Evolutionary conservation across 805 yeast species (phyloP).

Genomic region (Barnettozyma populi): DNA sequence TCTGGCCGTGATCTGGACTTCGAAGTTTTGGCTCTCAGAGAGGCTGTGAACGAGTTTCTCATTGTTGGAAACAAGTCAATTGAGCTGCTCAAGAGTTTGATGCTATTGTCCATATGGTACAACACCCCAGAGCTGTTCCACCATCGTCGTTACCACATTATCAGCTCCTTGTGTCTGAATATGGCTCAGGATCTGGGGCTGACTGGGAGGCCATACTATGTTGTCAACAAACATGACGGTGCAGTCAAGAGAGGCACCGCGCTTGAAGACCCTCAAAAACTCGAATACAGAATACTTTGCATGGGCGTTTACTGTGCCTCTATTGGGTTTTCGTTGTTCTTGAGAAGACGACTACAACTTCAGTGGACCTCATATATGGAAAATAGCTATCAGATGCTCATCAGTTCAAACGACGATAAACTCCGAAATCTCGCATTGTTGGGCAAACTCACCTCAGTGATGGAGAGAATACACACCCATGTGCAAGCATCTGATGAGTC

Average conservation of each 20-base stretch:
- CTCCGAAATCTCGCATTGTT: conserved; percentile 47
- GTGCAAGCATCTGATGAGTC: conserved; percentile 14
- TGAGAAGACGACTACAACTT: conserved; percentile 56
- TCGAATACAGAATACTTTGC: conserved; percentile 47
- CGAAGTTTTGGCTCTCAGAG: conserved; percentile 47
- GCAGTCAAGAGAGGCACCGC: conserved; percentile 35
- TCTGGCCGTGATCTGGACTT: conserved; percentile 40
- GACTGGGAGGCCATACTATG: conserved; percentile 44
- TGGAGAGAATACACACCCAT: conserved; percentile 46
- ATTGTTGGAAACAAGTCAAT: conserved; percentile 65
- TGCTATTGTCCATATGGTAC: conserved; percentile 71
- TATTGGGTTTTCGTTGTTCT: conserved; percentile 57
- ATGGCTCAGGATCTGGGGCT: conserved; percentile 76
- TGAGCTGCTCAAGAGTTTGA: conserved; percentile 58
- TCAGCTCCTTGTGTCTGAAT: conserved; percentile 58
- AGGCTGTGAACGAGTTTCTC: conserved; percentile 54
- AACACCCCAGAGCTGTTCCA: conserved; percentile 78
- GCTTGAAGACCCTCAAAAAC: conserved; percentile 32
- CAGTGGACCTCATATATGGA: conserved; percentile 60
- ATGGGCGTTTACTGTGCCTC: conserved; percentile 56
- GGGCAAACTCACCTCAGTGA: conserved; percentile 50
- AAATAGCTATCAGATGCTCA: conserved; percentile 50
- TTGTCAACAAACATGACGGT: conserved; percentile 36
- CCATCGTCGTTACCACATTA: conserved; percentile 70
- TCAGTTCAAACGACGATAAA: conserved; percentile 26